phyloP scores from a whole-genome alignment of 2,329 filamentous ascomycete species.

The Trichoderma koningiopsis region DNA sequence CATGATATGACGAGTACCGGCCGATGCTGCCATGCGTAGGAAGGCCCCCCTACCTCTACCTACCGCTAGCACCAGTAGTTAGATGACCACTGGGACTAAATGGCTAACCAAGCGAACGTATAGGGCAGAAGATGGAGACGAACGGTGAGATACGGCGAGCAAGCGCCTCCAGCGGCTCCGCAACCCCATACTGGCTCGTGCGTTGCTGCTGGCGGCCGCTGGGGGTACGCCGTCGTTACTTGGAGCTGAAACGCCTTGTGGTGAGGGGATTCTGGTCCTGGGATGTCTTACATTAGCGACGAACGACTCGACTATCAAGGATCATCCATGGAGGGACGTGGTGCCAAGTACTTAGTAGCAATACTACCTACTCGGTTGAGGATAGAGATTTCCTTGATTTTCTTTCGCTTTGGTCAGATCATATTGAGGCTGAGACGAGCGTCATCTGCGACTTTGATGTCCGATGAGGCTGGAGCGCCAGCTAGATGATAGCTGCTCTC shows the following conservation, averaged over 20 bases:
- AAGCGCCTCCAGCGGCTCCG: slow-evolving; percentile 24
- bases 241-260: slow-evolving; percentile 6
- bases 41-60: neutral
- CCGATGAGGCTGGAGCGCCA: slow-evolving; percentile 12
- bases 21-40: slow-evolving; percentile 10
- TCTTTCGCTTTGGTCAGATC: neutral
- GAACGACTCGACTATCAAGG: slow-evolving; percentile 4
- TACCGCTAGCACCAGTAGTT: neutral
- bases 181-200: slow-evolving; percentile 24
- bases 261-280: slow-evolving; percentile 19
- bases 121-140: slow-evolving; percentile 23
- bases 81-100: neutral
- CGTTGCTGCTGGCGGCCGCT: slow-evolving; percentile 22
- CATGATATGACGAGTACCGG: slow-evolving; percentile 23
- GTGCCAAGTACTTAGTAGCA: neutral
- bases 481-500: neutral
- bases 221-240: slow-evolving; percentile 3
- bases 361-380: slow-evolving; percentile 1
- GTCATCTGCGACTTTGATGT: slow-evolving; percentile 10
- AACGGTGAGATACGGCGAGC: slow-evolving; percentile 25
- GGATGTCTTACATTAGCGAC: slow-evolving; percentile 25
- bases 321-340: slow-evolving; percentile 17
- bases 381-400: neutral
- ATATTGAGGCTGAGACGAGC: neutral
- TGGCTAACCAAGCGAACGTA: neutral